Percentiles rank a stretch among this genome's conserved stretches.
These are phyloP conservation scores for Serendipita sp. DNA, from an alignment of 768 basidiomycete species.

Conservation along the genomic window DNA sequence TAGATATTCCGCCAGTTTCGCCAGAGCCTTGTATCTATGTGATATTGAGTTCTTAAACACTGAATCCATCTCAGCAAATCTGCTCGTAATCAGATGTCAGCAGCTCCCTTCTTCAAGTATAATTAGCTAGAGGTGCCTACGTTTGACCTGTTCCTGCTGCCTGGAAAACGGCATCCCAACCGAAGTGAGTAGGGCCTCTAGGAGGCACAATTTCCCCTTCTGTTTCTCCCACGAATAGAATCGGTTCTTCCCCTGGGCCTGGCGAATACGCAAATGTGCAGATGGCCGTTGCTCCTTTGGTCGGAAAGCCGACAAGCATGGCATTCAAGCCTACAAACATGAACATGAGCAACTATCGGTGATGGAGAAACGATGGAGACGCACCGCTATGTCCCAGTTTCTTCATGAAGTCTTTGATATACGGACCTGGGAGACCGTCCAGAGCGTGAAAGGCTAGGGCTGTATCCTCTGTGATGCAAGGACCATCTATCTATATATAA, in stretches of 20 bases:
- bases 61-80: constrained; percentile 54
- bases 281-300: constrained; percentile 69
- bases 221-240: constrained; percentile 76
- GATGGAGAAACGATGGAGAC: constrained; percentile 11
- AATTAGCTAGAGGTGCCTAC: constrained; percentile 26
- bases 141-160: constrained; percentile 62
- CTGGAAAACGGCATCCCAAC: constrained; percentile 85
- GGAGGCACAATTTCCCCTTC: constrained; percentile 81
- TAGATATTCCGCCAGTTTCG: constrained; percentile 41
- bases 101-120: neutral
- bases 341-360: neutral
- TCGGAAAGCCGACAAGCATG: constrained; percentile 59
- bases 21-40: constrained; percentile 53
- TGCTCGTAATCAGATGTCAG: constrained; percentile 14
- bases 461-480: constrained; percentile 81
- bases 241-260: constrained; percentile 64
- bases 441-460: constrained; percentile 83
- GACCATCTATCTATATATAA: constrained; percentile 29
- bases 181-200: constrained; percentile 62
- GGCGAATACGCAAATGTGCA: constrained; percentile 94
- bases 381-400: constrained; percentile 71
- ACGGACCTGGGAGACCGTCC: constrained; percentile 86
- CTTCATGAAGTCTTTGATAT: constrained; percentile 86
- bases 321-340: constrained; percentile 50
- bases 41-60: constrained; percentile 49